Evolutionary conservation across 1,284 basidiomycete species (phyloP).

Genomic region (Kwoniella shivajii): DNA sequence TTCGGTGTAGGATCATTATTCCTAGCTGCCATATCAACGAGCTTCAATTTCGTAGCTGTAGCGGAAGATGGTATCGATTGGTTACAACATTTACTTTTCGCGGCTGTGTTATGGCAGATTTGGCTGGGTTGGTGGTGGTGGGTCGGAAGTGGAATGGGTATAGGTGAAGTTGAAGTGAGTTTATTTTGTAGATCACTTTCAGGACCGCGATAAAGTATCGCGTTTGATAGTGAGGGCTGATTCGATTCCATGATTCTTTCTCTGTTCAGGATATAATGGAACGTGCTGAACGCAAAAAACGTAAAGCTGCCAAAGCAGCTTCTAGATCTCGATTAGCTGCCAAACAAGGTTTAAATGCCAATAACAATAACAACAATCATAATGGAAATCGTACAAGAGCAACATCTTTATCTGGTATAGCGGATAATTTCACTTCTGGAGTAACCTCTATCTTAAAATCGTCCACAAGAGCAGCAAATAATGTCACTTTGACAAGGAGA

Average conservation of each 20-base stretch:
- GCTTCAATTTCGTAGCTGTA: conserved; percentile 83
- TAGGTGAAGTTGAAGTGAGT: conserved; percentile 55
- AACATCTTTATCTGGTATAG: conserved; percentile 23
- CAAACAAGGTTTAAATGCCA: not conserved
- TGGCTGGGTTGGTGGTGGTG: conserved; percentile 92
- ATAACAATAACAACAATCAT: not conserved
- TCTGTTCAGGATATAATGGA: conserved; percentile 52
- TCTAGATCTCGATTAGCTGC: conserved; percentile 20
- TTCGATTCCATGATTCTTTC: not conserved
- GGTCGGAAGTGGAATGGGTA: conserved; percentile 84
- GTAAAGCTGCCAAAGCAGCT: conserved; percentile 36
- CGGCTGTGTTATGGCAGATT: conserved; percentile 88
- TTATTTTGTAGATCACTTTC: not conserved
- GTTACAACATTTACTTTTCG: conserved; percentile 82
- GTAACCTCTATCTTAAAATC: conserved; percentile 32
- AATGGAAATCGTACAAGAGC: conserved; percentile 4
- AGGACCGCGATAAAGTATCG: not conserved
- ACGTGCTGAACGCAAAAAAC: conserved; percentile 46
- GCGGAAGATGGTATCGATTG: conserved; percentile 79
- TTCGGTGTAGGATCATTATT: conserved; percentile 82
- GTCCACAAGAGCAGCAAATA: conserved; percentile 12
- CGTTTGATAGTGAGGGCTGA: not conserved
- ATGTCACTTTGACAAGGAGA: conserved; percentile 18
- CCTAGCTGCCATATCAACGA: conserved; percentile 76
- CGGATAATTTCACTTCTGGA: conserved; percentile 27